A percentile compares a stretch with the other conserved stretches of the same genome.
Conservation (phyloP, 2,329 filamentous ascomycete genomes). For the Sclerotinia nivalis region DNA sequence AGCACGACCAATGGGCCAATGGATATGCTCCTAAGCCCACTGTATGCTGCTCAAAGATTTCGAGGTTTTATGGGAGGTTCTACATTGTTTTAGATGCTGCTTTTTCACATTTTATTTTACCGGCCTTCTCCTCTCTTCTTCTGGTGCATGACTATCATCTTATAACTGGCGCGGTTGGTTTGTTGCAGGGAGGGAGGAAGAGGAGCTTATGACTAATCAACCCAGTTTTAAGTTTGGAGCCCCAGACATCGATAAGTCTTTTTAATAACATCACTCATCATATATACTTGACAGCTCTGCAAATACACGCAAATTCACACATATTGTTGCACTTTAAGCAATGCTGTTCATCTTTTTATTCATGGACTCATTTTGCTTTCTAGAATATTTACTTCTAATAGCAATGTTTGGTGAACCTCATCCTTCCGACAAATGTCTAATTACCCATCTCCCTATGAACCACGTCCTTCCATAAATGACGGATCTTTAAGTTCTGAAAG, state of each 20-base stretch:
- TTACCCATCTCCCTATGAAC: background rate
- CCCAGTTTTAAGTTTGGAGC: background rate
- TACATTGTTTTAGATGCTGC: too few relatives aligned
- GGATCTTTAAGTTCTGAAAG: background rate
- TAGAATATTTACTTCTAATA: background rate
- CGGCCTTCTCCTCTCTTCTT: too few relatives aligned
- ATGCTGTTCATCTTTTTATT: background rate
- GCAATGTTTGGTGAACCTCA: background rate
- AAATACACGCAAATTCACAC: background rate
- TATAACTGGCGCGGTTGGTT: too few relatives aligned
- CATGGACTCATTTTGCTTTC: background rate
- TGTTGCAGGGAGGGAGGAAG: too few relatives aligned
- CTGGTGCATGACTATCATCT: too few relatives aligned
- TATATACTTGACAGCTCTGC: too few relatives aligned
- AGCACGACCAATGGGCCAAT: too few relatives aligned
- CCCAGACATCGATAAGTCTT: background rate
- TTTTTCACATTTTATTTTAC: too few relatives aligned
- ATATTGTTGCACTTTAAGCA: background rate
- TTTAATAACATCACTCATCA: slow-evolving; percentile 1
- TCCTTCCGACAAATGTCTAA: background rate
- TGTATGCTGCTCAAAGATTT: too few relatives aligned
- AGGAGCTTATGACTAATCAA: background rate
- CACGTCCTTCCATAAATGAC: background rate
- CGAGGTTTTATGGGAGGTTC: too few relatives aligned
- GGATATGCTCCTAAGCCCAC: too few relatives aligned